Percentiles rank a stretch among this genome's conserved stretches.
These are phyloP conservation scores for Phytophthora syringae DNA, from an alignment of 352 stramenopile genomes.

Conservation along the genomic window DNA sequence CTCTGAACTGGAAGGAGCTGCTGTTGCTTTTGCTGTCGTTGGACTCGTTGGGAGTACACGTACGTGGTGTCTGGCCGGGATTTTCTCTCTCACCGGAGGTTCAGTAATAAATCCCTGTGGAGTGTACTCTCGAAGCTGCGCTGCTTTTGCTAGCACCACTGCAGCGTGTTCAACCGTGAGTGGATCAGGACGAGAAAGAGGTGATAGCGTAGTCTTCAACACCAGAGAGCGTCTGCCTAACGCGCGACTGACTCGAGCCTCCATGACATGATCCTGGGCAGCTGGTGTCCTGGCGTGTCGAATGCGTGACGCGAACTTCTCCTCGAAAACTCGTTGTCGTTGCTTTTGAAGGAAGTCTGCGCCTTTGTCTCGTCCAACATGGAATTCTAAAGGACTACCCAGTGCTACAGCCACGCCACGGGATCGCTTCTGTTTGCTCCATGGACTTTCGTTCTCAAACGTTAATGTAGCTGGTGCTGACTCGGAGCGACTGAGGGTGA, in stretches of 20 bases:
- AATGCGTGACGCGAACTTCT: constrained; percentile 44
- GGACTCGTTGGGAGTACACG: constrained; percentile 26
- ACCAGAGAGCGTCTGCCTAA: constrained; percentile 41
- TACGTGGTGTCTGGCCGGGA: constrained; percentile 17
- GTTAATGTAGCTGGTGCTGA: constrained; percentile 49
- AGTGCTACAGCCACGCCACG: constrained; percentile 53
- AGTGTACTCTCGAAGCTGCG: constrained; percentile 37
- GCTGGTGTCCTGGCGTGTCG: constrained; percentile 47
- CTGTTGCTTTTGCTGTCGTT: constrained; percentile 8
- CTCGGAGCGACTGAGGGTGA: constrained; percentile 44
- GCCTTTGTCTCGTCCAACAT: constrained; percentile 47
- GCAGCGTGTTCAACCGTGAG: constrained; percentile 46
- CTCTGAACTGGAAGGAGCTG: background rate
- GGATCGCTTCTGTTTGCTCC: constrained; percentile 43
- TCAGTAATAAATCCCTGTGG: constrained; percentile 26
- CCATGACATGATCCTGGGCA: constrained; percentile 49
- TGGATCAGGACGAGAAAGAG: constrained; percentile 44
- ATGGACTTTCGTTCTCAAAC: constrained; percentile 27
- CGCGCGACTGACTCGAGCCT: constrained; percentile 45
- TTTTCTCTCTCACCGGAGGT: constrained; percentile 4
- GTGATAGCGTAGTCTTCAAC: constrained; percentile 22
- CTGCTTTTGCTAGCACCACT: constrained; percentile 30
- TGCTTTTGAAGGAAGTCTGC: constrained; percentile 61
- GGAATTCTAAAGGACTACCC: constrained; percentile 32
- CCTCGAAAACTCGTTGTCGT: constrained; percentile 38